Conservation (phyloP, 345 rosid species). For the Citropsis articulata region DNA sequence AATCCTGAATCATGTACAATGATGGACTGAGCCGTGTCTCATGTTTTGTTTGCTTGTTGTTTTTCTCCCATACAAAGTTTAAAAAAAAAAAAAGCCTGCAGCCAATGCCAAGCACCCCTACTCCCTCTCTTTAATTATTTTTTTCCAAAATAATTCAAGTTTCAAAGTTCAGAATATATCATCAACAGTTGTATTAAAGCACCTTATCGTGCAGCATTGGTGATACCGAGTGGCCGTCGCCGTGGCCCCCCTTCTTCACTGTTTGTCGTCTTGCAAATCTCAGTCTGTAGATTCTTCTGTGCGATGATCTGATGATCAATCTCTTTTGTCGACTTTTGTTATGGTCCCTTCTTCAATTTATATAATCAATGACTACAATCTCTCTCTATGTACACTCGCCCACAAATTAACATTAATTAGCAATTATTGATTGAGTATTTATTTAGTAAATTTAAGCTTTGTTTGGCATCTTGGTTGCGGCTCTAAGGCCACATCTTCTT, state of each 20-base stretch:
- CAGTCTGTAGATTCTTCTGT: slow-evolving; percentile 16
- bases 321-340: background rate
- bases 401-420: too few relatives aligned
- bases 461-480: too few relatives aligned
- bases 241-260: background rate
- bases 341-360: background rate
- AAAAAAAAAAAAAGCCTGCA: background rate
- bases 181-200: background rate
- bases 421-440: too few relatives aligned
- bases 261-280: background rate
- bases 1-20: background rate
- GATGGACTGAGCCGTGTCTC: slow-evolving; percentile 3
- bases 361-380: too few relatives aligned
- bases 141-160: background rate
- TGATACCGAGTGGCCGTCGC: background rate
- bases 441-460: too few relatives aligned
- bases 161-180: slow-evolving; percentile 3
- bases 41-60: background rate
- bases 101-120: background rate
- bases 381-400: too few relatives aligned
- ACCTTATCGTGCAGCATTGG: background rate
- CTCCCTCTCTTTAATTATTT: background rate
- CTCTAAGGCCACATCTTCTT: too few relatives aligned
- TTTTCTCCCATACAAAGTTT: background rate
- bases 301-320: background rate